A percentile compares a stretch with the other conserved stretches of the same genome.
Evolutionary conservation across 2,329 filamentous ascomycete species (phyloP).

Genomic region (Pseudogymnoascus sp.): DNA sequence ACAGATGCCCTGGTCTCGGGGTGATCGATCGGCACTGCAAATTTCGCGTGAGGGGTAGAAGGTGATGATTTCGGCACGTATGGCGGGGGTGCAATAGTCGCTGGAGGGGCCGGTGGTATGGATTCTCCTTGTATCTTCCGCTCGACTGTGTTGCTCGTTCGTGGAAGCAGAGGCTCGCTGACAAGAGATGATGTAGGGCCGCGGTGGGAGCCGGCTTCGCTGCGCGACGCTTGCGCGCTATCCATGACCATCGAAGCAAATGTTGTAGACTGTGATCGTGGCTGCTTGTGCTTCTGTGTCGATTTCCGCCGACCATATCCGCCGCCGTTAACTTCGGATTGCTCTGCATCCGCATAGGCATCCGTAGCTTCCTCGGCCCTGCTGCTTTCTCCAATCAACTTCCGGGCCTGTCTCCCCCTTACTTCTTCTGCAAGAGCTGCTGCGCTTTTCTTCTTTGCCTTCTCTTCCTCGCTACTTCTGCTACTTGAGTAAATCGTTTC

Average conservation of each 20-base stretch:
- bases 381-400: slow-evolving; percentile 21
- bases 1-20: slow-evolving; percentile 24
- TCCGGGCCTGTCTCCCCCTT: slow-evolving; percentile 39
- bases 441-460: slow-evolving; percentile 47
- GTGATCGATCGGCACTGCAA: slow-evolving; percentile 19
- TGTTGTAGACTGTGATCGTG: slow-evolving; percentile 33
- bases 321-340: neutral
- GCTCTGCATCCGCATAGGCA: slow-evolving; percentile 12
- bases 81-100: slow-evolving; percentile 12
- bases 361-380: slow-evolving; percentile 13
- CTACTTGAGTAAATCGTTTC: slow-evolving; percentile 62
- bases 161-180: slow-evolving; percentile 48
- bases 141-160: slow-evolving; percentile 39
- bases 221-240: slow-evolving; percentile 29
- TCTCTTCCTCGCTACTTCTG: slow-evolving; percentile 55
- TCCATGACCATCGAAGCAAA: slow-evolving; percentile 38
- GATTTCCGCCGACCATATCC: neutral
- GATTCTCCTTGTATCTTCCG: neutral
- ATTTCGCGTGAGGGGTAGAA: slow-evolving; percentile 13
- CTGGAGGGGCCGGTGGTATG: slow-evolving; percentile 18
- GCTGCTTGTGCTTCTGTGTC: slow-evolving; percentile 13
- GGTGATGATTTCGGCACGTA: neutral
- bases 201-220: slow-evolving; percentile 29
- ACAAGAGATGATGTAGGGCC: slow-evolving; percentile 37
- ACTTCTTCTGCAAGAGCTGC: slow-evolving; percentile 47